These are phyloP conservation scores for Penicillium cataractarum DNA, from an alignment of 495 filamentous ascomycete species.

Conservation along the genomic window DNA sequence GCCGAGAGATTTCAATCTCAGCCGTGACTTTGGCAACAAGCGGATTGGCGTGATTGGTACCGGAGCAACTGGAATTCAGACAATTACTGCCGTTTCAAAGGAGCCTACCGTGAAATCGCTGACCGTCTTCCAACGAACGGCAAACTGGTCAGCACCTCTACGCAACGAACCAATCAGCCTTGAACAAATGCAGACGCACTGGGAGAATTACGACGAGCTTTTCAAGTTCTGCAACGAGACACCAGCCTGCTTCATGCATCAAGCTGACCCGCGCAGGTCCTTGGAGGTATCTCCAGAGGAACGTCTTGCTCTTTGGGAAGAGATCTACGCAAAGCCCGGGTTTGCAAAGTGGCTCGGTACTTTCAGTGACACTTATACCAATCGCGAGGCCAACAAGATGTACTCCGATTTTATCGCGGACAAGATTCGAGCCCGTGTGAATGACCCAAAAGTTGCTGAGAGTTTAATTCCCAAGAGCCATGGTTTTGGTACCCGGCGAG, in stretches of 20 bases:
- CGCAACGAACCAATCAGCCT: constrained; percentile 44
- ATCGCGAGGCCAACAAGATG: constrained; percentile 27
- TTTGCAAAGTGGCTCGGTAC: constrained; percentile 34
- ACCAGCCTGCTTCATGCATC: constrained; percentile 48
- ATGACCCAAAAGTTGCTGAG: constrained; percentile 33
- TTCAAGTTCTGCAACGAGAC: constrained; percentile 44
- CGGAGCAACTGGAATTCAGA: constrained; percentile 54
- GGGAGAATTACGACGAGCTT: constrained; percentile 44
- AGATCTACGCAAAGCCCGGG: constrained; percentile 32
- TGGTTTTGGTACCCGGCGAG: constrained; percentile 34
- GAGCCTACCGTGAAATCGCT: constrained; percentile 27
- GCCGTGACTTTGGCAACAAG: constrained; percentile 37
- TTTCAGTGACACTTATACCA: constrained; percentile 35
- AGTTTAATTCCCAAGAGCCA: constrained; percentile 34
- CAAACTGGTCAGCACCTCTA: constrained; percentile 49
- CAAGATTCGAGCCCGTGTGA: constrained; percentile 34
- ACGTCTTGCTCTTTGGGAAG: constrained; percentile 28
- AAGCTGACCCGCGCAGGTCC: constrained; percentile 27
- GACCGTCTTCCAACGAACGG: constrained; percentile 53
- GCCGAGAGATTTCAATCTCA: constrained; percentile 44
- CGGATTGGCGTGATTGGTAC: constrained; percentile 55
- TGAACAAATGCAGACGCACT: constrained; percentile 48
- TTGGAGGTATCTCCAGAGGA: constrained; percentile 26
- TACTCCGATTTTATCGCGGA: constrained; percentile 35
- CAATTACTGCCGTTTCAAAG: constrained; percentile 33